These are phyloP conservation scores for Halophytophthora batemanensis DNA, from an alignment of 352 stramenopile genomes.

Conservation along the genomic window DNA sequence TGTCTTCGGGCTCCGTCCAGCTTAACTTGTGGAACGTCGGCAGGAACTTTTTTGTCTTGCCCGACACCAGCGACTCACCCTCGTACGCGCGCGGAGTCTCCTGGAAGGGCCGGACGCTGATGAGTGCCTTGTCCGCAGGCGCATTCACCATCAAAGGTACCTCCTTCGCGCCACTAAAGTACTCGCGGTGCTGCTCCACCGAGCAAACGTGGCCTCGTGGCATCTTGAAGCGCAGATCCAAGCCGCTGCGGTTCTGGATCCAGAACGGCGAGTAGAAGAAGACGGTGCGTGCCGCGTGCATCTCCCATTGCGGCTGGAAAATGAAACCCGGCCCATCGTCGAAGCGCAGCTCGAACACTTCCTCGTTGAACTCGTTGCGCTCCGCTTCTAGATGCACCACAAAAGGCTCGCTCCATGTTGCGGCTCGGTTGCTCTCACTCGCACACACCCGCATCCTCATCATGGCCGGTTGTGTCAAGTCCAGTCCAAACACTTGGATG, in stretches of 20 bases:
- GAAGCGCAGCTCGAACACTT: constrained; percentile 63
- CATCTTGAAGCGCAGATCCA: constrained; percentile 71
- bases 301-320: constrained; percentile 67
- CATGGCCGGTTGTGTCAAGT: constrained; percentile 61
- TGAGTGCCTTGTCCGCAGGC: constrained; percentile 55
- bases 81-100: constrained; percentile 60
- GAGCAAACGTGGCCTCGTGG: constrained; percentile 53
- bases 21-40: constrained; percentile 67
- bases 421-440: constrained; percentile 40
- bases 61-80: constrained; percentile 41
- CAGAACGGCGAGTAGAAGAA: constrained; percentile 76
- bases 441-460: constrained; percentile 79
- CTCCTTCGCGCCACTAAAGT: constrained; percentile 60
- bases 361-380: constrained; percentile 43
- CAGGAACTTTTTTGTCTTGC: constrained; percentile 65
- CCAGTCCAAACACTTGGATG: constrained; percentile 78
- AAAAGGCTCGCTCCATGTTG: constrained; percentile 62
- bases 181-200: constrained; percentile 63
- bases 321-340: constrained; percentile 59
- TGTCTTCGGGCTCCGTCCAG: constrained; percentile 71
- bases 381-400: constrained; percentile 50
- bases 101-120: constrained; percentile 68
- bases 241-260: constrained; percentile 82
- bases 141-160: constrained; percentile 66
- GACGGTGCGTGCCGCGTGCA: constrained; percentile 53